A percentile compares a stretch with the other conserved stretches of the same genome.
phyloP scores from a whole-genome alignment of 169 alveolate genomes.

The Babesia ovata region DNA sequence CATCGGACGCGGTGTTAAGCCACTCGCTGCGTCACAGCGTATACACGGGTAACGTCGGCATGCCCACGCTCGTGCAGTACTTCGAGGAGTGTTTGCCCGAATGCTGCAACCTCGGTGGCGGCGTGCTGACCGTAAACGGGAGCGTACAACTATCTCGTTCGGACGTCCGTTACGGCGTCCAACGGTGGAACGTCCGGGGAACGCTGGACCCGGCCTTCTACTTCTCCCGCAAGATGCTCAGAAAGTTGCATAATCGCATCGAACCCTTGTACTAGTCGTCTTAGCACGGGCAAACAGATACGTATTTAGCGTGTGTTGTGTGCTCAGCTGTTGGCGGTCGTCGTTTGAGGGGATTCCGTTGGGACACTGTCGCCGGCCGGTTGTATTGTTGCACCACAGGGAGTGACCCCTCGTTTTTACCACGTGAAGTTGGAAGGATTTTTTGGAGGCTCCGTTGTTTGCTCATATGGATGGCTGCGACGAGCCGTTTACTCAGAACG shows the following conservation, averaged over 20 bases:
- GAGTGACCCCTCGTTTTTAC: too few species aligned
- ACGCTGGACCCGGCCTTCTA: slow-evolving; percentile 67
- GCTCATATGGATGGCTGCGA: too few species aligned
- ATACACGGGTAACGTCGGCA: slow-evolving; percentile 34
- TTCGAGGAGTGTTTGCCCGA: slow-evolving; percentile 53
- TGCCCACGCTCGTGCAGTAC: slow-evolving; percentile 24
- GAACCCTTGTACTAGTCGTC: slow-evolving; percentile 51
- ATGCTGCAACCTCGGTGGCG: slow-evolving; percentile 9
- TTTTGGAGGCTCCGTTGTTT: too few species aligned
- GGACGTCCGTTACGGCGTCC: slow-evolving; percentile 3
- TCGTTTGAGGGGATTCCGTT: too few species aligned
- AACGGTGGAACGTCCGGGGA: slow-evolving; percentile 60
- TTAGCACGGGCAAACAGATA: too few species aligned
- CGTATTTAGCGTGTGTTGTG: too few species aligned
- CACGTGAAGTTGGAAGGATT: too few species aligned
- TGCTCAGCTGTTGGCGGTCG: too few species aligned
- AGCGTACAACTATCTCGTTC: slow-evolving; percentile 2
- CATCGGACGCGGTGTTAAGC: background rate
- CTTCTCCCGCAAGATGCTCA: slow-evolving; percentile 57
- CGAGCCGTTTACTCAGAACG: background rate
- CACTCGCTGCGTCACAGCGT: slow-evolving; percentile 31
- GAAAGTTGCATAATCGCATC: slow-evolving; percentile 48
- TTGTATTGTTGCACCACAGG: too few species aligned
- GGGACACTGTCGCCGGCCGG: too few species aligned
- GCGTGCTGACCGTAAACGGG: slow-evolving; percentile 30